Percentiles rank a stretch among this genome's conserved stretches.
phyloP scores from a whole-genome alignment of 148 eudicot species.

The Persicaria maculosa region DNA sequence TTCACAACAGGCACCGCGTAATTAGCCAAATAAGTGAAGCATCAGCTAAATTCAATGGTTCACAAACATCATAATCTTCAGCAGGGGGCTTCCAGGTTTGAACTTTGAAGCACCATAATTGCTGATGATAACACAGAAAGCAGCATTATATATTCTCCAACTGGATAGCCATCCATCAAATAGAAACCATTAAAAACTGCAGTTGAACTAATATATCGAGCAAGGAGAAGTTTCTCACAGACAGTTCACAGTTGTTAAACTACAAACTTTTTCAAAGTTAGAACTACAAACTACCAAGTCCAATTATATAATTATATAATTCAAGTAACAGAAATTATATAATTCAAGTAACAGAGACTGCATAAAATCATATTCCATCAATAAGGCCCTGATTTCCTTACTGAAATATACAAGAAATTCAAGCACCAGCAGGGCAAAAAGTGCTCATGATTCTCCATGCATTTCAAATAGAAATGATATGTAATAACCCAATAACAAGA shows the following conservation, averaged over 20 bases:
- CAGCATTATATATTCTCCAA: not conserved
- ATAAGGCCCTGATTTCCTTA: not conserved
- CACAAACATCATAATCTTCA: slow-evolving; percentile 3
- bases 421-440: slow-evolving; percentile 4
- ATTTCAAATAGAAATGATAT: not conserved
- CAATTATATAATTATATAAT: not conserved
- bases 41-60: not conserved
- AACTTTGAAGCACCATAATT: not conserved
- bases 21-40: not conserved
- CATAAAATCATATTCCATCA: slow-evolving; percentile 3
- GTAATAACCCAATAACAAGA: not conserved
- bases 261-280: not conserved
- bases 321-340: not conserved
- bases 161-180: not conserved
- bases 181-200: not conserved
- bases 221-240: not conserved
- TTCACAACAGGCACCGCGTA: slow-evolving; percentile 3
- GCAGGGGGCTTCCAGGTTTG: not conserved
- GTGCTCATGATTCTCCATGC: not conserved
- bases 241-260: not conserved
- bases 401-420: not conserved
- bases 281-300: not conserved
- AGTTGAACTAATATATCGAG: not conserved
- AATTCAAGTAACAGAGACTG: not conserved
- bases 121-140: not conserved